These are phyloP conservation scores for Gliomastix tumulicola DNA, from an alignment of 2,329 filamentous ascomycete genomes.

Conservation along the genomic window DNA sequence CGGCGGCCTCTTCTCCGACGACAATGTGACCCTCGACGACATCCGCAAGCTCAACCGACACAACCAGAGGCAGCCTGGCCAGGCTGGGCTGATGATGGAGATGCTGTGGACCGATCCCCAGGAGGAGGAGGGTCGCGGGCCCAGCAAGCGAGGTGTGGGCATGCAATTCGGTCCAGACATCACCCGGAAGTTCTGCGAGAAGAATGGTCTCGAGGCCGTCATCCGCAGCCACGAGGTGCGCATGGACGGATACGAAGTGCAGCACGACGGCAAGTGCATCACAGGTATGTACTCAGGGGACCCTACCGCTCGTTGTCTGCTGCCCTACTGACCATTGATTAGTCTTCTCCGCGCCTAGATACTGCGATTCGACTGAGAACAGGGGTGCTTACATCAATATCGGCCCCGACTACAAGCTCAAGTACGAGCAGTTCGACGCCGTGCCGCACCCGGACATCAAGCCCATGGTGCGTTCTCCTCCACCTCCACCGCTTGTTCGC, in stretches of 20 bases:
- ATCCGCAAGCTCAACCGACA: slow-evolving; percentile 90
- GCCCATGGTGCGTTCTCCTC: slow-evolving; percentile 61
- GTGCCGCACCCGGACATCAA: slow-evolving; percentile 94
- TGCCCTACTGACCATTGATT: slow-evolving; percentile 14
- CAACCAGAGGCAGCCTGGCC: slow-evolving; percentile 85
- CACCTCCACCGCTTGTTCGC: slow-evolving; percentile 3
- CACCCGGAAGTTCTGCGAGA: slow-evolving; percentile 93
- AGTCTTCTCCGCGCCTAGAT: slow-evolving; percentile 96
- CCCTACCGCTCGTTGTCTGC: slow-evolving; percentile 1
- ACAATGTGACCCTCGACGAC: slow-evolving; percentile 85
- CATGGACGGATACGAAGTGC: slow-evolving; percentile 98
- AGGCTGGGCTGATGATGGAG: slow-evolving; percentile 97
- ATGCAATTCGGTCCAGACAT: slow-evolving; percentile 96
- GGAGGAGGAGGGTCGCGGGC: slow-evolving; percentile 73
- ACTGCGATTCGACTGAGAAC: slow-evolving; percentile 97
- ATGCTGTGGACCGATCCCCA: slow-evolving; percentile 99
- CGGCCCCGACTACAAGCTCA: slow-evolving; percentile 81
- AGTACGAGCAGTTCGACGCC: slow-evolving; percentile 90
- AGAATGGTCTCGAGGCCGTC: slow-evolving; percentile 87
- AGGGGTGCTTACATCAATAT: slow-evolving; percentile 99
- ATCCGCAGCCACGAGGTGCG: slow-evolving; percentile 97
- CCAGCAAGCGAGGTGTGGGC: slow-evolving; percentile 93
- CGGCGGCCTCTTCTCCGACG: slow-evolving; percentile 92
- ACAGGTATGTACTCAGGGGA: slow-evolving; percentile 53
- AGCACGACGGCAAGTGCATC: slow-evolving; percentile 92